Percentiles rank a stretch among this genome's conserved stretches.
phyloP scores from a whole-genome alignment of 345 rosid genomes.

The Pistacia atlantica region DNA sequence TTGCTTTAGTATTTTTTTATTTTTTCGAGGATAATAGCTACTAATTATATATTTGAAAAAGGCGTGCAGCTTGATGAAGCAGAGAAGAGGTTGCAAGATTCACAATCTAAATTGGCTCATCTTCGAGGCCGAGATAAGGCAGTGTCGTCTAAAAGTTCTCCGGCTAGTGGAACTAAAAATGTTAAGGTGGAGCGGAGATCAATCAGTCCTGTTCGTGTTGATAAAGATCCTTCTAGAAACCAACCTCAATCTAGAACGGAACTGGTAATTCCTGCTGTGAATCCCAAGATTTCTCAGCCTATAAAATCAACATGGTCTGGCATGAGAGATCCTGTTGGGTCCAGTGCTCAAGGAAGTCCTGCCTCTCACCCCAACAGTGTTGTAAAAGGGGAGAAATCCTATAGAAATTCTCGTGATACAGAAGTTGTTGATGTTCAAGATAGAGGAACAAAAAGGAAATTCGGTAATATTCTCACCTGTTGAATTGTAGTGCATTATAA shows the following conservation, averaged over 20 bases:
- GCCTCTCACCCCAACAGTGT: constrained; percentile 24
- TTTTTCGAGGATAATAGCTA: background rate
- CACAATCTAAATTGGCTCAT: constrained; percentile 59
- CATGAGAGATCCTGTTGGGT: constrained; percentile 28
- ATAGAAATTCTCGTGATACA: constrained; percentile 28
- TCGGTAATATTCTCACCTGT: constrained; percentile 43
- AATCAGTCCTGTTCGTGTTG: constrained; percentile 29
- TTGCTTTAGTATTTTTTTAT: background rate
- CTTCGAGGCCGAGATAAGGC: constrained; percentile 43
- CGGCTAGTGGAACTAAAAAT: constrained; percentile 28
- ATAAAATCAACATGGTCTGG: constrained; percentile 32
- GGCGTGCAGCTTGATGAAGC: constrained; percentile 63
- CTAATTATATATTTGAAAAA: constrained; percentile 15
- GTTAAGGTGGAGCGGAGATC: constrained; percentile 38
- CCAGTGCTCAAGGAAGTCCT: constrained; percentile 29
- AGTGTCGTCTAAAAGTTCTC: constrained; percentile 25
- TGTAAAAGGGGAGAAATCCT: constrained; percentile 43
- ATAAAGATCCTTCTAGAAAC: constrained; percentile 33
- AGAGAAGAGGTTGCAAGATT: constrained; percentile 56
- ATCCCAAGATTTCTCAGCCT: constrained; percentile 38
- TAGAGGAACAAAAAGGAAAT: constrained; percentile 68
- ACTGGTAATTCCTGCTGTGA: constrained; percentile 51
- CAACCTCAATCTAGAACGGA: constrained; percentile 39
- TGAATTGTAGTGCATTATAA: background rate
- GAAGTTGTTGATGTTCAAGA: constrained; percentile 43